A percentile compares a stretch with the other conserved stretches of the same genome.
These are phyloP conservation scores for Phalaenopsis equestris DNA, from an alignment of 106 monocot species.

Conservation along the genomic window DNA sequence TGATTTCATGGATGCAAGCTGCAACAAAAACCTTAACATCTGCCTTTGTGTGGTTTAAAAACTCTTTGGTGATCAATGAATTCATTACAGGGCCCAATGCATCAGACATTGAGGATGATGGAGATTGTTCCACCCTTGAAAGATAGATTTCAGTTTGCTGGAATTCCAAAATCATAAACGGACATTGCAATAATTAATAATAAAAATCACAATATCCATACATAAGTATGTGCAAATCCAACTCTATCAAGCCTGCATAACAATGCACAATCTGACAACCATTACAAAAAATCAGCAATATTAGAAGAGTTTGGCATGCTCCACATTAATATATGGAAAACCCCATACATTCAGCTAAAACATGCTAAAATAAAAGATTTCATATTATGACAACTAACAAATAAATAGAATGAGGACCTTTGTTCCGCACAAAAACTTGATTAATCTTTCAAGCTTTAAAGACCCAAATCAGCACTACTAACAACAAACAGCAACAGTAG, in stretches of 20 bases:
- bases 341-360: not conserved
- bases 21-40: slow-evolving; percentile 59
- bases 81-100: slow-evolving; percentile 41
- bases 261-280: not conserved
- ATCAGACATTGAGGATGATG: slow-evolving; percentile 34
- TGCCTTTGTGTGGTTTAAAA: slow-evolving; percentile 36
- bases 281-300: not conserved
- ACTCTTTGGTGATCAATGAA: slow-evolving; percentile 36
- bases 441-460: not conserved
- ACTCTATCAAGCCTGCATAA: not conserved
- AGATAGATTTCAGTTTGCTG: slow-evolving; percentile 52
- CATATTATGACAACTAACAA: not conserved
- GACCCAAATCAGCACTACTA: not conserved
- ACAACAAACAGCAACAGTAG: not conserved
- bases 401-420: not conserved
- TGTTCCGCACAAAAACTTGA: not conserved
- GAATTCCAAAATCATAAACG: slow-evolving; percentile 6
- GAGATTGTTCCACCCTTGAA: slow-evolving; percentile 63
- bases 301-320: not conserved
- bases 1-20: slow-evolving; percentile 71
- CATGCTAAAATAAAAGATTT: not conserved
- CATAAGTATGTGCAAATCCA: not conserved
- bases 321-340: not conserved
- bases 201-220: not conserved
- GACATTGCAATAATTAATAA: not conserved